Evolutionary conservation across 2,329 filamentous ascomycete genomes (phyloP).

Genomic region (Alternaria metachromatica): DNA sequence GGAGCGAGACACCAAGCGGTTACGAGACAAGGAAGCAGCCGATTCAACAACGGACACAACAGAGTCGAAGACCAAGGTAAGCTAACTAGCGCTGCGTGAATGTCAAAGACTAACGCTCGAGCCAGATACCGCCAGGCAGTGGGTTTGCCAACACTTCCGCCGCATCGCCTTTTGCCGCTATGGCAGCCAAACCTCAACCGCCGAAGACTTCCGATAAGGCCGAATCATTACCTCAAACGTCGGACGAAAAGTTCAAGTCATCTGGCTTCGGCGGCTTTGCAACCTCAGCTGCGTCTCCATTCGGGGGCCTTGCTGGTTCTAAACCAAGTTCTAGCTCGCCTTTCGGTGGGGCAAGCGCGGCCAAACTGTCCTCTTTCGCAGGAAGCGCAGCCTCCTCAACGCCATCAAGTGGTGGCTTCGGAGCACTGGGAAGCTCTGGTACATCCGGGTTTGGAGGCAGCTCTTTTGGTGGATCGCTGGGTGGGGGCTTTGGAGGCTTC

Average conservation of each 20-base stretch:
- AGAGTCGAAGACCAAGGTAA: slow-evolving; percentile 35
- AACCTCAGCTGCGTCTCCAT: slow-evolving; percentile 46
- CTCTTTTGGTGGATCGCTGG: slow-evolving; percentile 53
- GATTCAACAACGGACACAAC: slow-evolving; percentile 23
- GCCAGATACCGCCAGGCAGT: slow-evolving; percentile 45
- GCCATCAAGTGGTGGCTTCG: slow-evolving; percentile 36
- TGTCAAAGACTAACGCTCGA: slow-evolving; percentile 14
- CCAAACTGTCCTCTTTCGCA: slow-evolving; percentile 39
- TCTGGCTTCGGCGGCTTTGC: slow-evolving; percentile 56
- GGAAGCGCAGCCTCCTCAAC: slow-evolving; percentile 22
- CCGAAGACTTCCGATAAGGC: slow-evolving; percentile 28
- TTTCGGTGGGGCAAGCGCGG: slow-evolving; percentile 44
- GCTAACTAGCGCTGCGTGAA: not conserved
- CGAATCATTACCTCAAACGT: slow-evolving; percentile 46
- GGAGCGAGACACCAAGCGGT: slow-evolving; percentile 46
- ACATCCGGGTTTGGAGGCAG: slow-evolving; percentile 44
- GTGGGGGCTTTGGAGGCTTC: slow-evolving; percentile 38
- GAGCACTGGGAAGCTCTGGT: slow-evolving; percentile 41
- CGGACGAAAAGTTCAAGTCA: slow-evolving; percentile 58
- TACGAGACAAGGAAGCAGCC: slow-evolving; percentile 41
- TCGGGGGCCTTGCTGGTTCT: slow-evolving; percentile 32
- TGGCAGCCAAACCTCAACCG: slow-evolving; percentile 47
- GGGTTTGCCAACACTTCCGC: slow-evolving; percentile 56
- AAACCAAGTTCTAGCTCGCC: slow-evolving; percentile 34
- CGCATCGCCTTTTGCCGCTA: slow-evolving; percentile 56